These are phyloP conservation scores for Annona squamosa DNA, from an alignment of 164 flowering plant genomes.

Conservation along the genomic window DNA sequence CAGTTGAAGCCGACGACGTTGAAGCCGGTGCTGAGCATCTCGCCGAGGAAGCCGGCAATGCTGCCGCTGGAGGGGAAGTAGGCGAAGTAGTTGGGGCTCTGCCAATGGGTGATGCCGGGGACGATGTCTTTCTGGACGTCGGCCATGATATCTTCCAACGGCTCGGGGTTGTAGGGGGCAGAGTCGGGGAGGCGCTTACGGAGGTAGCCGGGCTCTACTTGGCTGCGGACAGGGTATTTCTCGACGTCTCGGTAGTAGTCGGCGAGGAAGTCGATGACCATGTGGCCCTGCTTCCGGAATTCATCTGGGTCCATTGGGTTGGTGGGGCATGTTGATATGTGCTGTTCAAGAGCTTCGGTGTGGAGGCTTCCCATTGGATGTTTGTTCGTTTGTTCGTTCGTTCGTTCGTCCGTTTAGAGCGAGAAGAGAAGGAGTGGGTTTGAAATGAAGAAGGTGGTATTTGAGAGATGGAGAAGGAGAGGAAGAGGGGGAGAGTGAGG, in stretches of 20 bases:
- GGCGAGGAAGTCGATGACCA: slow-evolving; percentile 56
- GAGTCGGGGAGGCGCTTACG: slow-evolving; percentile 32
- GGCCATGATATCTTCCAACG: slow-evolving; percentile 40
- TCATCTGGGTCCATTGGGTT: slow-evolving; percentile 57
- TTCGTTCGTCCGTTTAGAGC: too few relatives aligned
- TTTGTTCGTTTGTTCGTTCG: background rate
- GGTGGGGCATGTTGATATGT: slow-evolving; percentile 2
- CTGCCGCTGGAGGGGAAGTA: slow-evolving; percentile 48
- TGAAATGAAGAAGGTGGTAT: background rate
- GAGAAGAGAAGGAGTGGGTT: background rate
- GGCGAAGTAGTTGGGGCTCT: slow-evolving; percentile 58
- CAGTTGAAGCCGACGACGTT: slow-evolving; percentile 65
- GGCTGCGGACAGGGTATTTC: slow-evolving; percentile 57
- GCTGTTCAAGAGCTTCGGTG: slow-evolving; percentile 9
- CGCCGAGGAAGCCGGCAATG: slow-evolving; percentile 54
- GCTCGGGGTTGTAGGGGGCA: slow-evolving; percentile 44
- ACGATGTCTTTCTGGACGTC: slow-evolving; percentile 41
- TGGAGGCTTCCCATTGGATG: slow-evolving; percentile 21
- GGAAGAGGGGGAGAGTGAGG: background rate
- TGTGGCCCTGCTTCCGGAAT: slow-evolving; percentile 52
- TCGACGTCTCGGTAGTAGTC: slow-evolving; percentile 51
- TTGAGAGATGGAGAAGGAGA: background rate
- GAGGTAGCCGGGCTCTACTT: slow-evolving; percentile 68
- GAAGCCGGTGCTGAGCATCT: slow-evolving; percentile 55
- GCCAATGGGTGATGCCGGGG: slow-evolving; percentile 72